Evolutionary conservation across 176 grass and related monocot species (phyloP).

Genomic region (Raddia guianensis): DNA sequence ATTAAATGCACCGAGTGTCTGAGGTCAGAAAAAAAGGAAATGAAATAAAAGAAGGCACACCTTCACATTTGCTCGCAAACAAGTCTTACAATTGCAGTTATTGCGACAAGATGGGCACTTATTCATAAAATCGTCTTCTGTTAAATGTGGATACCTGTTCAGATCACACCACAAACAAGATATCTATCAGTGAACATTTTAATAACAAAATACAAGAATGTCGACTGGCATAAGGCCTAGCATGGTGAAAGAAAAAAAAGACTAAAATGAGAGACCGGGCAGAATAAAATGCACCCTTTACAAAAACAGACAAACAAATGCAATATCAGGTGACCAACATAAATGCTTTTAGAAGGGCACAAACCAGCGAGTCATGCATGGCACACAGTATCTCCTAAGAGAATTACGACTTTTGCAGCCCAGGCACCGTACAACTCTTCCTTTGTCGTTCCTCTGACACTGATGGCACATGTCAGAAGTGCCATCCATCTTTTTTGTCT

Average conservation of each 20-base stretch:
- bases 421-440: conserved; percentile 58
- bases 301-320: neutral
- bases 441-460: conserved; percentile 67
- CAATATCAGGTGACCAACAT: neutral
- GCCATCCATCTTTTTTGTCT: neutral
- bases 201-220: neutral
- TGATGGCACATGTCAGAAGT: conserved; percentile 73
- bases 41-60: conserved; percentile 5
- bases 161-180: conserved; percentile 6
- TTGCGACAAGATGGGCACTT: conserved; percentile 52
- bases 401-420: neutral
- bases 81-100: conserved; percentile 65
- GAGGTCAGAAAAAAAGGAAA: neutral
- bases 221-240: neutral
- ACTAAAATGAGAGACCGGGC: neutral
- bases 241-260: neutral
- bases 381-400: conserved; percentile 57
- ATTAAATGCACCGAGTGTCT: neutral
- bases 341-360: conserved; percentile 8
- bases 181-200: neutral
- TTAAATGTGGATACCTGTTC: conserved; percentile 65
- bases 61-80: conserved; percentile 31
- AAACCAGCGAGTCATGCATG: conserved; percentile 74
- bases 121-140: conserved; percentile 47
- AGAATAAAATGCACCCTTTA: neutral